These are phyloP conservation scores for Rosa chinensis DNA, from an alignment of 306 rosid species.

Conservation along the genomic window DNA sequence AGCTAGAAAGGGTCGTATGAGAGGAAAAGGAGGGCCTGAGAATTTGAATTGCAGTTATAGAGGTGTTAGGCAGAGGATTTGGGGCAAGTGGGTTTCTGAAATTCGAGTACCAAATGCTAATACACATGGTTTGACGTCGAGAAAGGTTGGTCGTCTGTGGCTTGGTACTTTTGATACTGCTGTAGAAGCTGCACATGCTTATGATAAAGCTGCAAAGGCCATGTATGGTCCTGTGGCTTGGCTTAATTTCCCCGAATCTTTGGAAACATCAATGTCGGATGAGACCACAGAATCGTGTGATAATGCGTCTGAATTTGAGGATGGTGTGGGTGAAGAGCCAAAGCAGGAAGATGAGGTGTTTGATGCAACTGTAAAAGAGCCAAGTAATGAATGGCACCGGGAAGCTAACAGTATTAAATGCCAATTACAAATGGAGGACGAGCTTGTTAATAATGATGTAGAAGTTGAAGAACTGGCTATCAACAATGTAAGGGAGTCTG, in stretches of 20 bases:
- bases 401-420: neutral
- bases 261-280: neutral
- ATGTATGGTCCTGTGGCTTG: slow-evolving; percentile 74
- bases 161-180: slow-evolving; percentile 92
- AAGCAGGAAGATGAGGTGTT: neutral
- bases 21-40: slow-evolving; percentile 95
- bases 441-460: neutral
- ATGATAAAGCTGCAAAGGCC: slow-evolving; percentile 82
- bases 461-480: neutral
- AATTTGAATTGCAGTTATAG: slow-evolving; percentile 64
- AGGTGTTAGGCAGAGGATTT: slow-evolving; percentile 90
- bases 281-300: neutral
- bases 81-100: slow-evolving; percentile 97
- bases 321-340: neutral
- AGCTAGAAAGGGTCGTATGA: slow-evolving; percentile 84
- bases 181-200: slow-evolving; percentile 74
- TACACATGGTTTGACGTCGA: neutral
- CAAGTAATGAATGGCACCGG: neutral
- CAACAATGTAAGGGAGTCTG: neutral
- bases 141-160: slow-evolving; percentile 66
- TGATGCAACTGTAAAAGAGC: neutral
- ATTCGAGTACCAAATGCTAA: slow-evolving; percentile 62
- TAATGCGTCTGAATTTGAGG: neutral
- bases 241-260: slow-evolving; percentile 56
- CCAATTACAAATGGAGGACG: neutral